A percentile compares a stretch with the other conserved stretches of the same genome.
Conservation (phyloP, 2,329 filamentous ascomycete genomes). For the Fusarium albosuccineum region DNA sequence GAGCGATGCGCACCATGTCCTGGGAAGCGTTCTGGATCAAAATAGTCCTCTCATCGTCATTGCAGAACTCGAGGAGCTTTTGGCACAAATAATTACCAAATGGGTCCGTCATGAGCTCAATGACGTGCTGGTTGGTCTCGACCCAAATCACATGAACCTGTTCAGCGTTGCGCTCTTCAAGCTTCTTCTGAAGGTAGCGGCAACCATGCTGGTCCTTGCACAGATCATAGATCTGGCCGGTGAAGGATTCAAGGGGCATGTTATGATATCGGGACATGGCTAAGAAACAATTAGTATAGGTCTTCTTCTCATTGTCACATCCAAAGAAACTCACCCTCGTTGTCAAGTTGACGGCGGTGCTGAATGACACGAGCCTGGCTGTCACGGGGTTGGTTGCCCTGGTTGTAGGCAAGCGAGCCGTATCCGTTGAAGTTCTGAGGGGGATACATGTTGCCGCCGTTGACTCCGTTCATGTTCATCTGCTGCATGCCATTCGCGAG, state of each 20-base stretch:
- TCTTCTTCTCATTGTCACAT: not conserved
- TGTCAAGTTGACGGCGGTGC: conserved; percentile 79
- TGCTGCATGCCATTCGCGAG: conserved; percentile 77
- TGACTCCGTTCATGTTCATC: conserved; percentile 67
- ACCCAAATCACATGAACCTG: conserved; percentile 93
- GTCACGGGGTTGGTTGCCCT: conserved; percentile 73
- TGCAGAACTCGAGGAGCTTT: conserved; percentile 95
- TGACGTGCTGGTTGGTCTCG: conserved; percentile 92
- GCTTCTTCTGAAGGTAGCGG: conserved; percentile 95
- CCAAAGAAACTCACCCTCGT: conserved; percentile 67
- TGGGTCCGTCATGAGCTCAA: conserved; percentile 98
- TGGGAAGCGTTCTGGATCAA: conserved; percentile 91
- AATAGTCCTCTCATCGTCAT: conserved; percentile 92
- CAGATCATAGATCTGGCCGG: conserved; percentile 86
- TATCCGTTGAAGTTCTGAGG: conserved; percentile 71
- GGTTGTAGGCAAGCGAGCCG: conserved; percentile 62
- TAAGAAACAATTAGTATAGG: conserved; percentile 52
- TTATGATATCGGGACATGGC: conserved; percentile 86
- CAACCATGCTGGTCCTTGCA: conserved; percentile 99
- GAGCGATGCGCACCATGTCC: conserved; percentile 90
- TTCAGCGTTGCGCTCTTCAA: conserved; percentile 88
- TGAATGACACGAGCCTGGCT: conserved; percentile 82
- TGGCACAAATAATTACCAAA: conserved; percentile 99
- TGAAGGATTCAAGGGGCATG: conserved; percentile 82
- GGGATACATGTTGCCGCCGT: conserved; percentile 62